These are phyloP conservation scores for Lachnellula arida DNA, from an alignment of 2,329 filamentous ascomycete genomes.

Conservation along the genomic window DNA sequence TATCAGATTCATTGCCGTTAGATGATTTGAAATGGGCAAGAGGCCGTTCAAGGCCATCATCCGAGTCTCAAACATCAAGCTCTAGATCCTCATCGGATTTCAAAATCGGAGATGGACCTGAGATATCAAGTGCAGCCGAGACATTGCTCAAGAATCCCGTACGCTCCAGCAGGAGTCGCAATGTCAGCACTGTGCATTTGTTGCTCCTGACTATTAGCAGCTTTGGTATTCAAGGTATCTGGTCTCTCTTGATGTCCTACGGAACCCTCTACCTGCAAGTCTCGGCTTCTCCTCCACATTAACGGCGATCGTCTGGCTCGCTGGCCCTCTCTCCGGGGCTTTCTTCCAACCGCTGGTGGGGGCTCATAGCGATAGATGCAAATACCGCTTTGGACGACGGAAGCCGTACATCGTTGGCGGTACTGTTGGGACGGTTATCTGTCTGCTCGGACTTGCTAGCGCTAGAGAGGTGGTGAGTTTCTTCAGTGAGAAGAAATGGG, in stretches of 20 bases:
- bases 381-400: conserved; percentile 44
- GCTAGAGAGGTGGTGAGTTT: conserved; percentile 36
- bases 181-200: not conserved
- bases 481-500: not conserved
- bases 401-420: conserved; percentile 48
- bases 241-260: not conserved
- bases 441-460: conserved; percentile 46
- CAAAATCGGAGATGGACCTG: not conserved
- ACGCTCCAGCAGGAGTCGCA: not conserved
- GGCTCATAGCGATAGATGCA: conserved; percentile 46
- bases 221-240: not conserved
- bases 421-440: conserved; percentile 44
- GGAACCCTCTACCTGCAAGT: not conserved
- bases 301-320: conserved; percentile 44
- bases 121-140: not conserved
- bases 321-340: conserved; percentile 47
- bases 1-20: too few relatives aligned
- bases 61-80: too few relatives aligned
- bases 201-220: not conserved
- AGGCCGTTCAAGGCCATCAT: too few relatives aligned
- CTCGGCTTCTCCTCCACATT: not conserved
- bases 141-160: not conserved
- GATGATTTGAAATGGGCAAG: too few relatives aligned
- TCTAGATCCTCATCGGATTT: too few relatives aligned
- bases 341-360: conserved; percentile 51